These are phyloP conservation scores for Cladobotryum mycophilum DNA, from an alignment of 2,329 filamentous ascomycete genomes.

Conservation along the genomic window DNA sequence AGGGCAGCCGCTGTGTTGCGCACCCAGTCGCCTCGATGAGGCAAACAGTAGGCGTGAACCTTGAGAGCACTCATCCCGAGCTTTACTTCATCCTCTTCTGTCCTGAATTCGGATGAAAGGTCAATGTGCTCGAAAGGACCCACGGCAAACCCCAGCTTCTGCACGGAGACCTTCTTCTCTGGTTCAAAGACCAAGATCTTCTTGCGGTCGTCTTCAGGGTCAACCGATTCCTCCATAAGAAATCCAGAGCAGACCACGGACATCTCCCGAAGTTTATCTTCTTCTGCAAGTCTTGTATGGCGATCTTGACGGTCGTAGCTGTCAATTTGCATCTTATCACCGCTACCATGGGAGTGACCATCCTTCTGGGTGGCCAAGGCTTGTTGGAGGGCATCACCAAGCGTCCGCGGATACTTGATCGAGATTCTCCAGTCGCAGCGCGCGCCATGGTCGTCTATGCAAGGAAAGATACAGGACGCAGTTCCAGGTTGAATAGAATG, in stretches of 20 bases:
- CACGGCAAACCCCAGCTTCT: slow-evolving; percentile 88
- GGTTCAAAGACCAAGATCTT: slow-evolving; percentile 85
- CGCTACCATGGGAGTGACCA: slow-evolving; percentile 22
- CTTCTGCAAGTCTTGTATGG: slow-evolving; percentile 51
- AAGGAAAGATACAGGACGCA: slow-evolving; percentile 85
- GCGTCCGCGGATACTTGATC: slow-evolving; percentile 76
- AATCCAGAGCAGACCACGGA: slow-evolving; percentile 87
- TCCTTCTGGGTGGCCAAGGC: slow-evolving; percentile 37
- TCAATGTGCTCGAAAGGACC: slow-evolving; percentile 94
- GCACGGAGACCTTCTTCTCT: slow-evolving; percentile 67
- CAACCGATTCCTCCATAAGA: slow-evolving; percentile 72
- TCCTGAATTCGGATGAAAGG: slow-evolving; percentile 75
- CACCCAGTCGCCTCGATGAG: slow-evolving; percentile 73
- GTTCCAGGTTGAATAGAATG: slow-evolving; percentile 73
- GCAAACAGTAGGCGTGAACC: slow-evolving; percentile 86
- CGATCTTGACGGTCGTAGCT: slow-evolving; percentile 38
- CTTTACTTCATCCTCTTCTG: slow-evolving; percentile 86
- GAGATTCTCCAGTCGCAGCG: slow-evolving; percentile 84
- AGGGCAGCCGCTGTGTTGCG: slow-evolving; percentile 81
- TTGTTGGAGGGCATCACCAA: slow-evolving; percentile 67
- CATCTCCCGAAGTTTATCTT: slow-evolving; percentile 85
- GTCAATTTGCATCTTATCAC: slow-evolving; percentile 33
- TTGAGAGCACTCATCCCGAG: slow-evolving; percentile 83
- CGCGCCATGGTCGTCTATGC: slow-evolving; percentile 77
- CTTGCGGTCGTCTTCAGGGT: slow-evolving; percentile 69